phyloP scores from a whole-genome alignment of 441 rosid genomes.

The Gossypium gossypioides region DNA sequence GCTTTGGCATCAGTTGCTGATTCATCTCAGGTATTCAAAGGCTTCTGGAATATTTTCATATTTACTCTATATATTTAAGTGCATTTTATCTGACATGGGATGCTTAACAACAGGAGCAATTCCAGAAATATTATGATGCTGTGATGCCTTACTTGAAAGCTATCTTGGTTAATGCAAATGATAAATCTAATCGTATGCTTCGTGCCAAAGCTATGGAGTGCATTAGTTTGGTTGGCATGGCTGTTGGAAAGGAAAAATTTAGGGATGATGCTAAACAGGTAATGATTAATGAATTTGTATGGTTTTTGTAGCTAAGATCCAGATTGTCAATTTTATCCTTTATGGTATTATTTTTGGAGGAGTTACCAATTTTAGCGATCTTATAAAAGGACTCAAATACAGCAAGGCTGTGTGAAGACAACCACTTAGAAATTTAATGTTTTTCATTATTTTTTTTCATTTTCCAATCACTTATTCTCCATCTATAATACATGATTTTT shows the following conservation, averaged over 20 bases:
- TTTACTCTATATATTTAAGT: neutral
- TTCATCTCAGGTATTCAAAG: conserved; percentile 27
- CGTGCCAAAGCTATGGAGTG: conserved; percentile 45
- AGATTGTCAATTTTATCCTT: neutral
- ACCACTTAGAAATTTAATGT: neutral
- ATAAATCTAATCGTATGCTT: conserved; percentile 36
- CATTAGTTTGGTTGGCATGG: conserved; percentile 44
- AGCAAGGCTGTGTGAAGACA: neutral
- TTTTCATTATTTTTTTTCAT: neutral
- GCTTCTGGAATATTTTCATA: neutral
- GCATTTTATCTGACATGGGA: conserved; percentile 11
- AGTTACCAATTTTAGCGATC: neutral
- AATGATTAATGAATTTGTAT: conserved; percentile 4
- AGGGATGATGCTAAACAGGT: conserved; percentile 45
- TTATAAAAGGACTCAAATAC: neutral
- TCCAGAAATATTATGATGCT: conserved; percentile 39
- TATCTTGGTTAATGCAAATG: conserved; percentile 38
- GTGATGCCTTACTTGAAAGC: conserved; percentile 52
- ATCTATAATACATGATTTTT: neutral
- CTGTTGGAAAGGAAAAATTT: conserved; percentile 43
- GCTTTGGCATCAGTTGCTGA: conserved; percentile 43
- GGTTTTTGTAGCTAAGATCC: neutral
- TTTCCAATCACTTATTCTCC: neutral
- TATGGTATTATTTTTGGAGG: neutral
- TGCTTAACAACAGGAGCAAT: conserved; percentile 28